Base-by-base conservation (phyloP, 768 basidiomycete genomes). In the Trichaptum fuscoviolaceum region DNA sequence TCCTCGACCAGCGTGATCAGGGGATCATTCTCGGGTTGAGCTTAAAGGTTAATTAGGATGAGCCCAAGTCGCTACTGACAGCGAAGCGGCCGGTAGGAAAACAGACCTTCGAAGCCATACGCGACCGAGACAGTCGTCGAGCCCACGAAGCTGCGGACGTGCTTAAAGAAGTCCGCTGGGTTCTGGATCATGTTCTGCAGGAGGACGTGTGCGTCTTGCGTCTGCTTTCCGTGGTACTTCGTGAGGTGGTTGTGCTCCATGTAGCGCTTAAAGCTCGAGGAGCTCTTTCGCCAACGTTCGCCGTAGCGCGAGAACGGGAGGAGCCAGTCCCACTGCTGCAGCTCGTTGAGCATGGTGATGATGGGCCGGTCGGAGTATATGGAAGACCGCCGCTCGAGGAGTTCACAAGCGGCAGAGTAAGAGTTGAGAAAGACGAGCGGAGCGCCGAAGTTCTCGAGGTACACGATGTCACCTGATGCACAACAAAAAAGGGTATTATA, bases 341-440 rank as follows among this genome's bases (percentile, higher is more conserved):
- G 78, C 63, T 92, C 89, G 25, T 87, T 85, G 17, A 77, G 79
- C 91, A 93, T 92, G 58, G 88, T 80, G 25, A 91, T 77, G 26
- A 78, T 76, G 0, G 89, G 89, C 73, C 77, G 62, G 42, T 71
- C 73, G 1, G 76, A 75, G 57, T 77, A 76, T 27, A 75, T 75
- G 9, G 68, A 64, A 12, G 71, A 68, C n/a, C 73, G 67, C 63
- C 70, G 68, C n/a, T 77, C 77, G 3, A 76, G 69, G 8, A 77
- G 69, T 25, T 77, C 77, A 18, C 66, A 62, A 0, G 73, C 75
- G 24, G 70, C 73, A 57, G 75, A 69, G 18, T 68, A 65, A 30
- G 71, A 69, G 63, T 73, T 76, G 59, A 78, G 67, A 35, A 78
- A 64, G 17, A 77, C 65, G 58, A 73, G 60, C 9, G 69, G 62